Base-by-base conservation (phyloP, 257 asterid species). In the Capsicum baccatum region DNA sequence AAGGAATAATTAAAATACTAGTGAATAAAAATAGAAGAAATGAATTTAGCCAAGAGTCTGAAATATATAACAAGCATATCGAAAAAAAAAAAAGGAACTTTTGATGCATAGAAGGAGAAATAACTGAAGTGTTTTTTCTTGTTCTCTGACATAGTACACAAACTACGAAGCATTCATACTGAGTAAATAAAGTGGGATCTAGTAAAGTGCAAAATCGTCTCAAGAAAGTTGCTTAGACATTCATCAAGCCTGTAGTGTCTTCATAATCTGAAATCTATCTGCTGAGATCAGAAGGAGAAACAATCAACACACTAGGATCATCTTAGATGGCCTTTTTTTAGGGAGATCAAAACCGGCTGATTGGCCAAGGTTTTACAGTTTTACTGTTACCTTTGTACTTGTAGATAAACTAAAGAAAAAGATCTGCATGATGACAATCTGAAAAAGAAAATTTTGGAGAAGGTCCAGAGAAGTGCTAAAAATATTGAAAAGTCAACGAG, bases 281-380 rank as follows among this genome's bases (percentile, higher is more conserved):
- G 81, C 44, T 52, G 39, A 73, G 59, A 48, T 73, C 80, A 73
- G 12, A 73, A 71, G 80, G 21, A 19, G 60, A 5, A 74, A 59
- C 44, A 50, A 19, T 74, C 60, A 50, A 19, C 42, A 48, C 60
- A 74, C 44, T 12, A 74, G 12, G 8, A 12, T 74, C 80, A 74
- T 74, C 39, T 74, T 50, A 50, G 62, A 74, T 12, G 47, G 44
- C 39, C 48, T 73, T 44, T 73, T 73, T 11, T 73, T 47, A 74
- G 17, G 81, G 81, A 74, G 81, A 74, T 73, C 42, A 73, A 48
- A 73, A 73, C 80, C 19, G 19, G 60, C 59, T 50, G 62, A 50
- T 12, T 74, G 80, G 35, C 17, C 19, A 47, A 44, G 50, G 62
- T 74, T 21, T 19, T 74, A 21, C 80, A 19, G 60, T 74, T 74